Percentiles rank a stretch among this genome's conserved stretches.
phyloP scores from a whole-genome alignment of 441 rosid species.

The Pelargonium myrrhifolium region DNA sequence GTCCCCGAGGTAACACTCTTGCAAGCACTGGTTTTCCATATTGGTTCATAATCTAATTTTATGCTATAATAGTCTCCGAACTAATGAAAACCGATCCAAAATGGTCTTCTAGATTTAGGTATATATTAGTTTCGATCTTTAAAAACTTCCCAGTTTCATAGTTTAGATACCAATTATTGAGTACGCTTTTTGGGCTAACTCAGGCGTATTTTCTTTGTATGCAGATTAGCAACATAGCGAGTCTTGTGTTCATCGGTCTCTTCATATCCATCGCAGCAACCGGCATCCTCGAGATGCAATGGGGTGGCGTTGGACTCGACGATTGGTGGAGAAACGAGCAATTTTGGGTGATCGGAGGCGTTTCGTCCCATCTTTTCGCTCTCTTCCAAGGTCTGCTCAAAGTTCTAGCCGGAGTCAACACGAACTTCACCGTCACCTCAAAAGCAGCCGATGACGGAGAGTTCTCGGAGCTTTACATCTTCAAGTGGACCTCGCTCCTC shows the following conservation, averaged over 20 bases:
- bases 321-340: conserved; percentile 99
- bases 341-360: conserved; percentile 98
- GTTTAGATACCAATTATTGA: not conserved
- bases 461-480: conserved; percentile 78
- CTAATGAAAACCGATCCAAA: not conserved
- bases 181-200: conserved; percentile 12
- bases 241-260: conserved; percentile 74
- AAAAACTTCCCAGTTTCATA: not conserved
- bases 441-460: conserved; percentile 87
- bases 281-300: conserved; percentile 81
- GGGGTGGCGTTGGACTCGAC: conserved; percentile 91
- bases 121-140: no score
- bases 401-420: conserved; percentile 84
- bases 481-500: conserved; percentile 86
- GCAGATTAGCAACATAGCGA: conserved; percentile 91
- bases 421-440: conserved; percentile 96
- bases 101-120: not conserved
- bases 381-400: conserved; percentile 91
- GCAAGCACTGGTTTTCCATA: not conserved
- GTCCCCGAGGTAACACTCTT: conserved; percentile 62
- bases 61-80: no score
- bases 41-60: not conserved
- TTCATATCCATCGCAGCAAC: conserved; percentile 81
- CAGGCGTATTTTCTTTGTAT: conserved; percentile 12
- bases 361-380: conserved; percentile 80